Base-by-base conservation (phyloP, 495 filamentous ascomycete species). In the Trichoderma gamsii region DNA sequence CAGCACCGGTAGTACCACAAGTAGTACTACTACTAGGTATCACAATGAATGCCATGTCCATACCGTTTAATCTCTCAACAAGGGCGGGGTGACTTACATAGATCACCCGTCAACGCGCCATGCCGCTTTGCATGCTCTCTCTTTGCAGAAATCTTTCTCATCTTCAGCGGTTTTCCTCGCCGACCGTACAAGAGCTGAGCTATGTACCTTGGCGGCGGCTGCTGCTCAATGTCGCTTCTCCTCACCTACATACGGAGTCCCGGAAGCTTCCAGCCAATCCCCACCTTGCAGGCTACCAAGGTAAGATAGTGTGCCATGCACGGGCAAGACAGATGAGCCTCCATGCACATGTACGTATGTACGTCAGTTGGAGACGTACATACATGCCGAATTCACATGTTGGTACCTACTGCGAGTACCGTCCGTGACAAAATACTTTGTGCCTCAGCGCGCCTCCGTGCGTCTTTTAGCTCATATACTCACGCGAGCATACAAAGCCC, bases 271-370 rank as follows among this genome's bases (percentile, higher is more conserved):
- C 56, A 32, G 16, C 56, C 56, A 61, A 61, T 61, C 56, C 27
- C 35, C 56, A 32, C 12, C 23, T 12, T 61, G 56, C 56, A 61
- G 56, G 27, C 56, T 29, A 18, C 56, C 12, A 11, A 61, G 56
- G 51, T 23, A 9, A 25, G 51, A 4, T 61, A 25, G 15, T 61
- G 27, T 29, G 27, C 56, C 1, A 61, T 61, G 56, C 56, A 61
- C 27, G 23, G 56, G 56, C 56, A 25, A 61, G 56, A 61, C 56
- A 61, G 56, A 32, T 61, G 23, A 61, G 56, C 56, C 23, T 61
- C 56, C 25, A 61, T 61, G 56, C 23, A 27, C 23, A 61, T 61
- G 56, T 61, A 61, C 32, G 56, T 61, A 61, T 61, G 56, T 61
- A 61, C 56, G 23, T 61, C 56, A 61, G 56, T 32, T 21, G 27